phyloP scores from a whole-genome alignment of 163 green algal species.

The Scenedesmus sp. region DNA sequence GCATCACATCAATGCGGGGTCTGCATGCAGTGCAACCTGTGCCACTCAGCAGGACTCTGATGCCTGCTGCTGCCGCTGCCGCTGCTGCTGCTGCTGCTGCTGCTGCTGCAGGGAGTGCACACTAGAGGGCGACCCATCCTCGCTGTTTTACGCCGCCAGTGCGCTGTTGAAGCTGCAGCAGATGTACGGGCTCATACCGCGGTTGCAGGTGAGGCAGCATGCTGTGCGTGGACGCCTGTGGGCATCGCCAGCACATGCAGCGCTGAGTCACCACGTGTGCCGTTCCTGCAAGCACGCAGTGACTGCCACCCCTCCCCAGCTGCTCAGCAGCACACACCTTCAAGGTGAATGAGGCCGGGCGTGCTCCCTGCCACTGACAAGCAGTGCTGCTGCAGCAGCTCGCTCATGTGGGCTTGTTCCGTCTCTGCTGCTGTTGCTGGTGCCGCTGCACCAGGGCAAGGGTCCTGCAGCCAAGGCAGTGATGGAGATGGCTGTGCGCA shows the following conservation, averaged over 20 bases:
- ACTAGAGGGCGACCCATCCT: constrained; percentile 81
- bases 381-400: neutral
- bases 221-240: too few species aligned
- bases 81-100: constrained; percentile 10
- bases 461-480: constrained; percentile 80
- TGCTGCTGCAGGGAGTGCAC: constrained; percentile 63
- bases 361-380: too few species aligned
- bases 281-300: too few species aligned
- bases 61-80: constrained; percentile 10
- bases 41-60: too few species aligned
- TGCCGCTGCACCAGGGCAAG: constrained; percentile 86
- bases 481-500: constrained; percentile 78
- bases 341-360: too few species aligned
- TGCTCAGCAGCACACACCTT: too few species aligned
- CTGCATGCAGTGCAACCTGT: too few species aligned
- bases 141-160: constrained; percentile 78
- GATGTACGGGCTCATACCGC: constrained; percentile 71
- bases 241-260: too few species aligned
- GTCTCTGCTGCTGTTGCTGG: neutral
- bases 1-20: too few species aligned
- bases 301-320: too few species aligned
- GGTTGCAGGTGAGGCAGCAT: constrained; percentile 62
- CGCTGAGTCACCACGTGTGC: too few species aligned
- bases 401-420: neutral
- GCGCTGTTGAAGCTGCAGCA: constrained; percentile 85